phyloP scores from a whole-genome alignment of 1,284 basidiomycete species.

The Cutaneotrichosporon cutaneum region DNA sequence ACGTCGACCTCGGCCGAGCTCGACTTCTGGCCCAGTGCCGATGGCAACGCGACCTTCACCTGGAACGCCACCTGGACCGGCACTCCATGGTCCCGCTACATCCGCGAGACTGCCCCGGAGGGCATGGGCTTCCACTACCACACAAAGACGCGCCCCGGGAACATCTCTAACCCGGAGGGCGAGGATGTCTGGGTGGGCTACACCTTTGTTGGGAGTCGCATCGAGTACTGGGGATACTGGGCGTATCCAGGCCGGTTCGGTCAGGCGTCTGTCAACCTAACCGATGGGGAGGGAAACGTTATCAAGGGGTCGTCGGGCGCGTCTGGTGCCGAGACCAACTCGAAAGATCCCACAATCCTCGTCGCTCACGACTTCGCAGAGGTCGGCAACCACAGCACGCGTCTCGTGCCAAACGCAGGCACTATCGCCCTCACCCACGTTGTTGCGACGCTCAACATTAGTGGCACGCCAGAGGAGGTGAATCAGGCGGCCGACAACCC shows the following conservation, averaged over 20 bases:
- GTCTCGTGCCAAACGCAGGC: neutral
- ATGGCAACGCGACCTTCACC: neutral
- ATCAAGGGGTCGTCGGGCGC: neutral
- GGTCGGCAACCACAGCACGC: neutral
- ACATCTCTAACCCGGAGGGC: neutral
- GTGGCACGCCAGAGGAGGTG: neutral
- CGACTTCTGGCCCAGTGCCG: neutral
- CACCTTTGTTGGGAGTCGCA: neutral
- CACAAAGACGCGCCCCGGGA: neutral
- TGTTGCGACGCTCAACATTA: neutral
- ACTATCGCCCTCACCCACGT: neutral
- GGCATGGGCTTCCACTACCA: constrained; percentile 1
- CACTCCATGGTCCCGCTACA: neutral
- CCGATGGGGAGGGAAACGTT: constrained; percentile 1
- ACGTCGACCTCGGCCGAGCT: neutral
- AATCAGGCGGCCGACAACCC: neutral
- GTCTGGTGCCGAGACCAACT: neutral
- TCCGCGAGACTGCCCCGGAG: neutral
- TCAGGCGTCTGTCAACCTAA: neutral
- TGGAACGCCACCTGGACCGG: constrained; percentile 6
- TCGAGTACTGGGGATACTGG: constrained; percentile 7
- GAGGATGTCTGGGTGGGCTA: constrained; percentile 3
- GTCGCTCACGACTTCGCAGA: too few species aligned
- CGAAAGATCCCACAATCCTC: neutral
- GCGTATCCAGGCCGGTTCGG: neutral